Evolutionary conservation across 371 early-diverging fungal genomes (phyloP).

Genomic region (Circinella umbellata): DNA sequence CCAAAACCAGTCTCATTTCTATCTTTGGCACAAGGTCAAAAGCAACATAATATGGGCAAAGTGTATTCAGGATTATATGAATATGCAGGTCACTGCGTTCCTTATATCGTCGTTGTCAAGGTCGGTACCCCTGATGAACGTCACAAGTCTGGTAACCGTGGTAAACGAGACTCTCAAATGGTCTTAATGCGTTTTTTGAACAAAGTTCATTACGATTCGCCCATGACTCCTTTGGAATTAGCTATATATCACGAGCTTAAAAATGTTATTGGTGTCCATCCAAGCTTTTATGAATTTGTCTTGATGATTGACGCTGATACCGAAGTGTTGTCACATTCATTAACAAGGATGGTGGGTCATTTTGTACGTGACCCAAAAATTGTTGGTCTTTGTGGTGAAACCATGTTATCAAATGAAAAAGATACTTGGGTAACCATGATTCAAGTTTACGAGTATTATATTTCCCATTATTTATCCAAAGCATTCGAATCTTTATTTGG

Average conservation of each 20-base stretch:
- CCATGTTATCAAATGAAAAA: conserved; percentile 85
- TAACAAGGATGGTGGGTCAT: conserved; percentile 77
- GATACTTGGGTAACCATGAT: conserved; percentile 96
- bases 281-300: conserved; percentile 88
- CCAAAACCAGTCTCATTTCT: conserved; percentile 92
- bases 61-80: conserved; percentile 98
- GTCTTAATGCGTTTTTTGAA: conserved; percentile 96
- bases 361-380: conserved; percentile 86
- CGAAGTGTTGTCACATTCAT: conserved; percentile 79
- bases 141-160: conserved; percentile 87
- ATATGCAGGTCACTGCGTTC: conserved; percentile 86
- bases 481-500: conserved; percentile 99
- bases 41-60: conserved; percentile 95
- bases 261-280: conserved; percentile 88
- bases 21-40: conserved; percentile 86
- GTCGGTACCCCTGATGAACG: conserved; percentile 83
- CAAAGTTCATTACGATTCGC: conserved; percentile 87
- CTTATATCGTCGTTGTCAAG: conserved; percentile 96
- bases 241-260: conserved; percentile 93
- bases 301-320: conserved; percentile 98
- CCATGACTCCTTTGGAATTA: conserved; percentile 86
- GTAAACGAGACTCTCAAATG: conserved; percentile 98
- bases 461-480: conserved; percentile 97
- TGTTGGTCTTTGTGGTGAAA: conserved; percentile 95
- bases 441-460: conserved; percentile 99